Percentiles rank a stretch among this genome's conserved stretches.
phyloP scores from a whole-genome alignment of 2,329 filamentous ascomycete genomes.

The Lasiodiplodia citricola region DNA sequence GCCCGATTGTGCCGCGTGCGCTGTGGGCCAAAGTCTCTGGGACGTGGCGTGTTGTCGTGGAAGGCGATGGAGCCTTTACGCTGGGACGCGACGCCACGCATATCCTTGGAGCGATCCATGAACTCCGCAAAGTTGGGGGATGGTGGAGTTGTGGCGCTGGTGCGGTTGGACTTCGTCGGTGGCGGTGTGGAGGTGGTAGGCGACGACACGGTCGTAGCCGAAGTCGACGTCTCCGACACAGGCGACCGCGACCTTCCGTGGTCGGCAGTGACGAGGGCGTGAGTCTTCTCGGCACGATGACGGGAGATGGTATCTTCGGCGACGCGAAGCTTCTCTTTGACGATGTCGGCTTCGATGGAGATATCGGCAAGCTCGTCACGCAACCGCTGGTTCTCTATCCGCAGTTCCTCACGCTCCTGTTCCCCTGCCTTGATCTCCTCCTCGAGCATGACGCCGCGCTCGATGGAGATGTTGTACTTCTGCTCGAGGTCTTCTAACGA shows the following conservation, averaged over 20 bases:
- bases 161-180: conserved; percentile 67
- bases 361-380: conserved; percentile 91
- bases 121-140: conserved; percentile 93
- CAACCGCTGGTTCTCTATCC: conserved; percentile 88
- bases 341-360: conserved; percentile 92
- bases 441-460: conserved; percentile 89
- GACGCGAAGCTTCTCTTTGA: conserved; percentile 90
- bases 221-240: conserved; percentile 76
- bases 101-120: conserved; percentile 61
- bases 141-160: conserved; percentile 68
- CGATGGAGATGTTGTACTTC: conserved; percentile 94
- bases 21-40: conserved; percentile 52
- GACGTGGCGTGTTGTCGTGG: conserved; percentile 55
- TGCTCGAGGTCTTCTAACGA: conserved; percentile 96
- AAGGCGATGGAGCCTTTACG: conserved; percentile 56
- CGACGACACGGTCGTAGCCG: conserved; percentile 74
- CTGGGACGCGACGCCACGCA: conserved; percentile 46
- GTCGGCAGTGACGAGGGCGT: conserved; percentile 54
- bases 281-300: conserved; percentile 58
- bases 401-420: conserved; percentile 84
- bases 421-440: conserved; percentile 92
- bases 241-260: conserved; percentile 66
- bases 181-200: conserved; percentile 81
- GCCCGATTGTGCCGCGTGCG: conserved; percentile 59
- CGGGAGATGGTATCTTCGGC: conserved; percentile 58